Evolutionary conservation across 257 asterid species (phyloP).

Genomic region (Jacaranda copaia): DNA sequence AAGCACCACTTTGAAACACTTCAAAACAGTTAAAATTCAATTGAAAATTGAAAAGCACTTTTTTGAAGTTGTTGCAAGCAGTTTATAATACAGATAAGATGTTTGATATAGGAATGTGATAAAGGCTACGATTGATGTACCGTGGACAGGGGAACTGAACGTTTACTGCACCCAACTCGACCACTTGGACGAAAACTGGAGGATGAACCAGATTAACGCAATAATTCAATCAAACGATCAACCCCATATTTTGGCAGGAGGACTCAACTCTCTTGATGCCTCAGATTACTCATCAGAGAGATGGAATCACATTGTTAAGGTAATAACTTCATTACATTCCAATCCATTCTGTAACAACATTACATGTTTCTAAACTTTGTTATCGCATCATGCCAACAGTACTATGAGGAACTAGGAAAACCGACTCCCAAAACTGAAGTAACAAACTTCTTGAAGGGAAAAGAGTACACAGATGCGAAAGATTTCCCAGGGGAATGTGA

Average conservation of each 20-base stretch:
- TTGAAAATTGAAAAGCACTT: too few species aligned
- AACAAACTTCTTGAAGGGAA: conserved; percentile 70
- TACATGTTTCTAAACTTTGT: too few species aligned
- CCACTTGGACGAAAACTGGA: conserved; percentile 87
- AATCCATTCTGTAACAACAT: too few species aligned
- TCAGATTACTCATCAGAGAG: conserved; percentile 86
- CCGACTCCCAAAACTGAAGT: conserved; percentile 87
- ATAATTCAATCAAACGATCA: conserved; percentile 69
- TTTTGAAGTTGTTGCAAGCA: too few species aligned
- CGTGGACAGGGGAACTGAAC: conserved; percentile 78
- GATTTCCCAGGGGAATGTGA: conserved; percentile 83
- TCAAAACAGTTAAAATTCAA: too few species aligned
- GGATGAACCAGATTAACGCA: conserved; percentile 80
- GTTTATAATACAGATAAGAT: too few species aligned
- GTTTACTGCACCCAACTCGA: conserved; percentile 91
- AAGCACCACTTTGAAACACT: too few species aligned
- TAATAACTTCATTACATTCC: conserved; percentile 20
- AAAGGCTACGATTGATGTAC: conserved; percentile 83
- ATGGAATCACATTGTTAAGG: conserved; percentile 89
- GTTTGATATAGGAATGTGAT: conserved; percentile 77
- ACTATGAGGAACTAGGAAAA: conserved; percentile 82
- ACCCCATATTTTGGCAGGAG: conserved; percentile 87
- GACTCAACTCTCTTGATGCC: conserved; percentile 85
- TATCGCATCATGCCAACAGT: conserved; percentile 40
- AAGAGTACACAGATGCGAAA: conserved; percentile 76